Evolutionary conservation across 176 grass and related monocot genomes (phyloP), one percentile per base, ranked within the genome.

Genomic region (Juncus inflexus): DNA sequence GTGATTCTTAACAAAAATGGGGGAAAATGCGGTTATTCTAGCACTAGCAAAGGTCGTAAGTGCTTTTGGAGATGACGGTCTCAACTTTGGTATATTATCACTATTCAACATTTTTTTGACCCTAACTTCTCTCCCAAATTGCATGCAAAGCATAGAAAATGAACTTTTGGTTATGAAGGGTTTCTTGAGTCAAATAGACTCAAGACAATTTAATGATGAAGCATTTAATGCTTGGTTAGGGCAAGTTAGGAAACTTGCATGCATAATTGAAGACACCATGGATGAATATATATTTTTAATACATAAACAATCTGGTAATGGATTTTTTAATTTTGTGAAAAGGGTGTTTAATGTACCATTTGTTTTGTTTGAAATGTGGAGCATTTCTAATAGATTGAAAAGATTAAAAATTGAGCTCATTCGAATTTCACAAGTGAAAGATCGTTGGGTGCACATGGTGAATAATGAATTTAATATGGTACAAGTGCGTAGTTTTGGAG

Each of bases 131-230:
- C 61, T 76, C 35, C 47, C 61, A 38, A 65, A 56, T 61, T 64
- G 15, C 2, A 52, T 75, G 72, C 40, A 55, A 37, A 15, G 61
- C 4, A 40, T 76, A 15, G 37, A 41, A 12, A 76, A 64, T 52
- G 35, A 76, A 45, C 60, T 76, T 35, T 4, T 76, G 49, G 66
- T 76, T 60, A 75, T 65, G 73, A 76, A 76, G 7, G 13, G 63
- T 16, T 76, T 76, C 47, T 65, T 76, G 41, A 38, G 50, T 8
- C 63, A 76, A 38, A 76, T 61, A 38, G 73, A 64, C 42, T 61
- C 47, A 28, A 36, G 12, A 5, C 57, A 66, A 42, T 64, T 64
- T 36, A 76, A 35, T 45, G 73, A 76, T 37, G 42, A 78, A 0
- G 65, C 69, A 37, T 67, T 78, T 12, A 78, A 70, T 15, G 75